Percentiles rank a stretch among this genome's conserved stretches.
Evolutionary conservation across 169 alveolate species (phyloP).

Genomic region (Hepatocystis sp.): DNA sequence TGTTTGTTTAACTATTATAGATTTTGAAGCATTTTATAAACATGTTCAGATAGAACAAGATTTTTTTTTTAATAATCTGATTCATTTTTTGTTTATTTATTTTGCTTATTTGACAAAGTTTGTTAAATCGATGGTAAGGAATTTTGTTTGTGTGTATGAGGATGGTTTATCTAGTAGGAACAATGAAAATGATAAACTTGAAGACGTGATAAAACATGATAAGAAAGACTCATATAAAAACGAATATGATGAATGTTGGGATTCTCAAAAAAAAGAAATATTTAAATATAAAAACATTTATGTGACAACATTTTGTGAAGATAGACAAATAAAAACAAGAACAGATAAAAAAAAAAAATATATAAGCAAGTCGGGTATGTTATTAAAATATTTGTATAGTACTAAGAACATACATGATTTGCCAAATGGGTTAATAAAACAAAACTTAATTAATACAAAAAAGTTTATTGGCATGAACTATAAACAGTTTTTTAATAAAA

Average conservation of each 20-base stretch:
- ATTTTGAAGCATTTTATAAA: slow-evolving; percentile 36
- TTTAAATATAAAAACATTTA: slow-evolving; percentile 42
- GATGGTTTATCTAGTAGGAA: not conserved
- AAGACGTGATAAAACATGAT: not conserved
- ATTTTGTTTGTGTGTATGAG: slow-evolving; percentile 46
- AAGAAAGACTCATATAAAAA: not conserved
- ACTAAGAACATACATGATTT: too few species aligned
- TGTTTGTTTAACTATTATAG: slow-evolving; percentile 58
- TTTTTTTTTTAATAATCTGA: slow-evolving; percentile 45
- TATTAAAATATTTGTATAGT: too few species aligned
- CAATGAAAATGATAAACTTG: not conserved
- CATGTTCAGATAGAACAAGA: slow-evolving; percentile 1
- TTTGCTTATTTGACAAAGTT: slow-evolving; percentile 15
- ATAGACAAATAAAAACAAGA: too few species aligned
- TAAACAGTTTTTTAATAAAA: slow-evolving; percentile 7
- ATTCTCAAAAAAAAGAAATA: not conserved
- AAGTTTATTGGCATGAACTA: slow-evolving; percentile 36
- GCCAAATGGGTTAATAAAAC: too few species aligned
- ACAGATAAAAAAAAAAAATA: too few species aligned
- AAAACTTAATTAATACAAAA: slow-evolving; percentile 12
- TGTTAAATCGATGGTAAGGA: slow-evolving; percentile 8
- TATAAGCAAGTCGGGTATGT: too few species aligned
- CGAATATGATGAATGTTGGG: not conserved
- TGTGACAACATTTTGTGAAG: not conserved
- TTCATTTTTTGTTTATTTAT: slow-evolving; percentile 57